Base-by-base conservation (phyloP, 441 rosid genomes). In the Pelargonium citronellum region DNA sequence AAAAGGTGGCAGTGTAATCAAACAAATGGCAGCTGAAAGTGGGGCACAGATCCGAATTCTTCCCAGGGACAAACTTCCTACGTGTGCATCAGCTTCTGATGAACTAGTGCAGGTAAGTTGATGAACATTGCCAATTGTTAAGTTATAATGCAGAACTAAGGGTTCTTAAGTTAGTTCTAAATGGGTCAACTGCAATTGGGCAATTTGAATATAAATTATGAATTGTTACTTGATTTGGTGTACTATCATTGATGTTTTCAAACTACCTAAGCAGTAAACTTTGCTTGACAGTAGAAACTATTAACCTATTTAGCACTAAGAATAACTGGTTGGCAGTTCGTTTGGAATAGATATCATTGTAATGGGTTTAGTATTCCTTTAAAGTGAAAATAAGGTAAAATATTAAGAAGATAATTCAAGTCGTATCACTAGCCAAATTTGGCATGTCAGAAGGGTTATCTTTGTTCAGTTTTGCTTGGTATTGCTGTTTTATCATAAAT, bases 1-100 rank as follows among this genome's bases (percentile, higher is more conserved):
- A 51, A 87, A 85, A 79, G 93, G 84, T 69, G 93, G 96, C 47
- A 79, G 81, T 47, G 82, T 85, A 75, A 82, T 87, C 60, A 84
- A 88, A 82, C 86, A 82, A 81, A 87, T 82, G 84, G 71, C 83
- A 30, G 65, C 84, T 17, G 86, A 83, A 63, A 88, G 91, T 78
- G 88, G 93, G 67, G 89, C 93, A 22, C 86, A 90, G 44, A 83
- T 90, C 73, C 87, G 82, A 20, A 79, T 90, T 75, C 85, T 88
- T 76, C 86, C 91, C 0, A 82, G 85, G 82, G 91, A 90, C 78
- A 83, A 87, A 74, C 86, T 82, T 70, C 91, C 96, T 63, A 13
- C 10, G 0, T 83, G 86, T 80, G 85, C 86, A 66, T 82, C 83
- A 64, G 75, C 82, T 68, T 75, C 81, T 37, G 89, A 90, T 80